These are phyloP conservation scores for Russula virescens DNA, from an alignment of 768 basidiomycete species.

Conservation along the genomic window DNA sequence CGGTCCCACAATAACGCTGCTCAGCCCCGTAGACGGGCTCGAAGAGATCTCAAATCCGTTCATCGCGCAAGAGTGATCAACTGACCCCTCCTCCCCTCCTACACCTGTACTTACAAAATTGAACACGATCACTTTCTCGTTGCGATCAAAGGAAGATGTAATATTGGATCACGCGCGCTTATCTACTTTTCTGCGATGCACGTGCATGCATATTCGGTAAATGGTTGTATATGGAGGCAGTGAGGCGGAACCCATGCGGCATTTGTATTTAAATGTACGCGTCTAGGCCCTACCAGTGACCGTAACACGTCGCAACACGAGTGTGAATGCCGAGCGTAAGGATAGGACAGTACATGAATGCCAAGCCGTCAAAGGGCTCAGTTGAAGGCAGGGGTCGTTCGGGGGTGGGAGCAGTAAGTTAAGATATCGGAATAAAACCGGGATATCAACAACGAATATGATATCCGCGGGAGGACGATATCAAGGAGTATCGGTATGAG, in stretches of 20 bases:
- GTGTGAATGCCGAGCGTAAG: background rate
- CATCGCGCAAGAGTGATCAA: conserved; percentile 52
- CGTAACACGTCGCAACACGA: background rate
- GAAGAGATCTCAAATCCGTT: conserved; percentile 95
- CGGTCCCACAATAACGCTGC: conserved; percentile 89
- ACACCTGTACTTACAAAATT: background rate
- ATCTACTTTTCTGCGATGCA: conserved; percentile 9
- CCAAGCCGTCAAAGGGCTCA: background rate
- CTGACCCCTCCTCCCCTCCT: background rate
- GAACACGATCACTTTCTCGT: background rate
- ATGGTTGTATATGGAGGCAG: background rate
- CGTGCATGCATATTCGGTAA: conserved; percentile 3
- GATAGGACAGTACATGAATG: background rate
- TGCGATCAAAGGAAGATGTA: conserved; percentile 3
- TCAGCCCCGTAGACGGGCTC: conserved; percentile 92
- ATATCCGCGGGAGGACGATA: conserved; percentile 7
- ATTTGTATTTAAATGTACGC: background rate
- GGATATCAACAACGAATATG: conserved; percentile 6
- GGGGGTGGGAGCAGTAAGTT: background rate
- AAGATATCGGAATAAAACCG: conserved; percentile 14
- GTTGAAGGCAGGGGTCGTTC: background rate
- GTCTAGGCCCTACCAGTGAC: background rate
- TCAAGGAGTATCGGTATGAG: conserved; percentile 4
- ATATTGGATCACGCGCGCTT: conserved; percentile 7
- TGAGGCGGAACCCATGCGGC: background rate